Percentiles rank a stretch among this genome's conserved stretches.
phyloP scores from a whole-genome alignment of 192 early-diverging fungal genomes.

The Coemansia sp. region DNA sequence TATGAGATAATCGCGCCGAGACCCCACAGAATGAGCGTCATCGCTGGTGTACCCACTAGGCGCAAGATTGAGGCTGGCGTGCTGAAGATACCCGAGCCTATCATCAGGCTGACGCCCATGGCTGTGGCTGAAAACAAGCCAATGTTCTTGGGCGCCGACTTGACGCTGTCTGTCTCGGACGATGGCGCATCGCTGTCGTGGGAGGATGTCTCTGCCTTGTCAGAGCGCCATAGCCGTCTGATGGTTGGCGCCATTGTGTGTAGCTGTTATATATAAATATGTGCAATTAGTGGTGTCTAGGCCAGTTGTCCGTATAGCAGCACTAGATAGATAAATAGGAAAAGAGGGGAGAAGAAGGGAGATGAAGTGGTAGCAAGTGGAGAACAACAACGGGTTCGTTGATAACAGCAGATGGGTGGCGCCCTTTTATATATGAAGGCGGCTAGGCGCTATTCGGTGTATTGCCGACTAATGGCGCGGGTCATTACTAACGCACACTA shows the following conservation, averaged over 20 bases:
- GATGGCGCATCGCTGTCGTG: constrained; percentile 9
- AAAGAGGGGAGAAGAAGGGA: neutral
- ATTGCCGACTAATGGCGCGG: neutral
- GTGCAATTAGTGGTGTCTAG: neutral
- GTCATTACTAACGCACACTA: neutral
- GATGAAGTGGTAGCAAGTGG: neutral
- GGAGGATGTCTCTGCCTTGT: constrained; percentile 2
- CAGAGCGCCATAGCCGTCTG: constrained; percentile 11
- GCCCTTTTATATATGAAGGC: constrained; percentile 6
- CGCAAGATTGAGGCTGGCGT: constrained; percentile 74
- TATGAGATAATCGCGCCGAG: constrained; percentile 76
- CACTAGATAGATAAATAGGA: neutral
- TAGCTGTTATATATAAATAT: neutral
- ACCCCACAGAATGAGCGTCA: constrained; percentile 78
- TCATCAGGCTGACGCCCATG: constrained; percentile 76
- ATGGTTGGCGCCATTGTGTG: constrained; percentile 2
- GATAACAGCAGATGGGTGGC: neutral
- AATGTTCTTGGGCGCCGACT: constrained; percentile 35
- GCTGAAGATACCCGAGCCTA: constrained; percentile 82
- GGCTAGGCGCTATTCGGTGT: neutral
- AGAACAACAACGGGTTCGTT: neutral
- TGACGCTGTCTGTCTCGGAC: neutral
- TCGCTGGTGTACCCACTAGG: constrained; percentile 67
- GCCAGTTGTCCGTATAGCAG: neutral
- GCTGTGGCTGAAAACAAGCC: constrained; percentile 66